Evolutionary conservation across 495 filamentous ascomycete species (phyloP).

Genomic region (Chlorociboria aeruginascens): DNA sequence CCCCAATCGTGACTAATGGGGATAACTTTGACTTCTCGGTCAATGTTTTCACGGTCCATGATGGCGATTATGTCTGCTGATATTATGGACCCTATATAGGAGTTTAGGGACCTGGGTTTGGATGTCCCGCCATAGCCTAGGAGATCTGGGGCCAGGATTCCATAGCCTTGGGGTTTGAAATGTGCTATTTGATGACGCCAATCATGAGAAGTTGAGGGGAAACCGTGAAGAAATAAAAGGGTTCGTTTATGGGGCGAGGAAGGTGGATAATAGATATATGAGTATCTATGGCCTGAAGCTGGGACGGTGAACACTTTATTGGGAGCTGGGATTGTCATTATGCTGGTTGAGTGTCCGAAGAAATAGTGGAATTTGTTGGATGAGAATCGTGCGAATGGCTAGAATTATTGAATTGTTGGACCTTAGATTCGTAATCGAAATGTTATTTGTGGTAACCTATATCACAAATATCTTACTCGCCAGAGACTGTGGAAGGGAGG

Average conservation of each 20-base stretch:
- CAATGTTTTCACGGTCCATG: conserved; percentile 16
- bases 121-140: conserved; percentile 37
- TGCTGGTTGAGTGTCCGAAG: neutral
- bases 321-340: neutral
- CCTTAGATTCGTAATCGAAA: too few species aligned
- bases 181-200: conserved; percentile 31
- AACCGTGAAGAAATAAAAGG: conserved; percentile 34
- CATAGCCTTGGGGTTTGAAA: conserved; percentile 27
- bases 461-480: too few species aligned
- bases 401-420: too few species aligned
- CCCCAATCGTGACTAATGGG: conserved; percentile 24
- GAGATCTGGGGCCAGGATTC: conserved; percentile 34
- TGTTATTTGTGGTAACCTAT: too few species aligned
- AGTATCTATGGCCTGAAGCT: conserved; percentile 3
- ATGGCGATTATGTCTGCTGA: conserved; percentile 26
- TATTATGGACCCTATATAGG: conserved; percentile 26
- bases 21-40: conserved; percentile 13
- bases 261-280: conserved; percentile 8
- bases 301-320: conserved; percentile 6
- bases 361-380: too few species aligned
- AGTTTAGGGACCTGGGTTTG: conserved; percentile 22
- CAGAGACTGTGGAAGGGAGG: too few species aligned
- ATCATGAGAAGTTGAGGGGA: conserved; percentile 30
- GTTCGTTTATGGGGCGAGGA: conserved; percentile 15
- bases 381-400: too few species aligned